These are phyloP conservation scores for Pseudogymnoascus sp. DNA, from an alignment of 2,329 filamentous ascomycete genomes.

Conservation along the genomic window DNA sequence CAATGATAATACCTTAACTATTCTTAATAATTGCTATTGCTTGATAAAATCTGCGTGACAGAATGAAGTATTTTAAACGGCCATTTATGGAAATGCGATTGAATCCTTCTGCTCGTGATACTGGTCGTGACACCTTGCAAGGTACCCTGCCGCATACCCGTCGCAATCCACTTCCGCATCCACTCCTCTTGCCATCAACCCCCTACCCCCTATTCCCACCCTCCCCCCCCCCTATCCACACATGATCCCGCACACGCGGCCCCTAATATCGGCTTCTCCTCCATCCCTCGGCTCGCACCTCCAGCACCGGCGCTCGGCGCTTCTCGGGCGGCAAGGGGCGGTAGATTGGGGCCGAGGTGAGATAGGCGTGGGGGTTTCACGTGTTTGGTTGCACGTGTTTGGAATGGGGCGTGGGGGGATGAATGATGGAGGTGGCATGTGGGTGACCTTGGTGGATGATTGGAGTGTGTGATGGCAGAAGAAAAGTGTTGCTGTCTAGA, in stretches of 20 bases:
- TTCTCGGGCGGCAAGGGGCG: not conserved
- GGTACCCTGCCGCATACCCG: not conserved
- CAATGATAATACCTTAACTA: not conserved
- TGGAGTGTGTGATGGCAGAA: not conserved
- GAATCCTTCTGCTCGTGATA: not conserved
- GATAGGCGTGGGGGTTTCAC: not conserved
- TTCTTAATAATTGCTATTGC: not conserved
- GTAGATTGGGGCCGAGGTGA: not conserved
- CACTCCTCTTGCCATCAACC: not conserved
- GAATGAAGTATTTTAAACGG: not conserved
- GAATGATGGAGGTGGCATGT: not conserved
- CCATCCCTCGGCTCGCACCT: not conserved
- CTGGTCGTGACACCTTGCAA: not conserved
- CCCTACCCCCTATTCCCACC: not conserved
- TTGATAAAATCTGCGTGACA: not conserved
- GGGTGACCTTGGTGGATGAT: not conserved
- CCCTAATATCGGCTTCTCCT: not conserved
- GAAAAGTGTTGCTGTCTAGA: too few relatives aligned
- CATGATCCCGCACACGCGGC: not conserved
- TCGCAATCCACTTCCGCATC: not conserved
- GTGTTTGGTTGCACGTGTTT: not conserved
- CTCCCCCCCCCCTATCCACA: too few relatives aligned
- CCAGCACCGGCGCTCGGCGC: not conserved
- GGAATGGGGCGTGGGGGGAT: not conserved
- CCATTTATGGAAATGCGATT: not conserved